Evolutionary conservation across 2,329 filamentous ascomycete species (phyloP), one percentile per base, ranked within the genome.

Genomic region (Botrytis porri): DNA sequence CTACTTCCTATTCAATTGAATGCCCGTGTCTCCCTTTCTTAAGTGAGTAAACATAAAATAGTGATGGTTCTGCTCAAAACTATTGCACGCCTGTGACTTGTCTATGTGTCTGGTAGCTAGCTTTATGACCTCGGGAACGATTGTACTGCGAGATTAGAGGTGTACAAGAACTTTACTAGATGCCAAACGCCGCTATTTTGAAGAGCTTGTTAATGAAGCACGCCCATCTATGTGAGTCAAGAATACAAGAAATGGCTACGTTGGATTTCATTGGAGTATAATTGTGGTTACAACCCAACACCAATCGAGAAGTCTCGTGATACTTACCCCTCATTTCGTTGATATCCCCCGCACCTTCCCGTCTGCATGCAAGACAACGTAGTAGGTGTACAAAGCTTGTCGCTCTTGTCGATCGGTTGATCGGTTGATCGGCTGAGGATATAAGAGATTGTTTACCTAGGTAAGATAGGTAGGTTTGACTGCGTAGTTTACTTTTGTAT

Each of bases 301-400:
- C 64, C 51, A 66, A 61, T 70, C 51, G 22, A 61, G 57, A 70
- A 43, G 51, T 62, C 51, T 35, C 67, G 54, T 63, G 54, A 70
- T 22, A 60, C 54, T 66, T 72, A 72, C 63, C 70, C 70, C 70
- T 72, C 70, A 67, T 72, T 63, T 72, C 63, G 45, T 67, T 39
- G n/a, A 35, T 45, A 18, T 37, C 9, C 41, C 67, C 67, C 67
- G 54, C 51, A 70, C 54, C 16, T 67, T 57, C 48, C 54, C 9
- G 29, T 41, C 48, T 22, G 20, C n/a, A 35, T 39, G 43, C 14
- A 59, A 18, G 14, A 25, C 25, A 16, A 59, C 14, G 25, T 39
- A 51, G 22, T 51, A 51, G 48, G 25, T 51, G 41, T 29, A 41
- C 48, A 32, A 32, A 9, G 16, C 45, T 32, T 41, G 14, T 48